A percentile compares a stretch with the other conserved stretches of the same genome.
Evolutionary conservation across 345 rosid species (phyloP).

Genomic region (Pugionium cornutum): DNA sequence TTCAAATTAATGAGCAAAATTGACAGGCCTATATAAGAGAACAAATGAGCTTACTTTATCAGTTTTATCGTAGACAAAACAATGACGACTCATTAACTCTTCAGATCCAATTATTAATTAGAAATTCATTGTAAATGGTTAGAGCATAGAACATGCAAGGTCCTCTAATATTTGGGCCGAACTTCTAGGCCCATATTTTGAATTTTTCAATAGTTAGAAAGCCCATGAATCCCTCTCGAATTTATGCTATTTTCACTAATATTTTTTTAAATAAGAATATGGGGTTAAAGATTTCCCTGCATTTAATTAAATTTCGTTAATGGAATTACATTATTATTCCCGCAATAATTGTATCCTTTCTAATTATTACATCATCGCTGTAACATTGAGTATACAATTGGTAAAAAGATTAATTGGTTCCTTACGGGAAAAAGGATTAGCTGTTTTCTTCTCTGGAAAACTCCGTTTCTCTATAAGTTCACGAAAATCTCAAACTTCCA

Average conservation of each 20-base stretch:
- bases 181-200: too few relatives aligned
- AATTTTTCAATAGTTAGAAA: too few relatives aligned
- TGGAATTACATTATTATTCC: not conserved
- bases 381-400: constrained; percentile 2
- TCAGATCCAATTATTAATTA: not conserved
- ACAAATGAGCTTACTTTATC: too few relatives aligned
- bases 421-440: not conserved
- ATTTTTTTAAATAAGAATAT: too few relatives aligned
- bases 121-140: not conserved
- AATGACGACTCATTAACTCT: too few relatives aligned
- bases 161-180: too few relatives aligned
- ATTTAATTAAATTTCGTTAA: not conserved
- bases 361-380: constrained; percentile 28
- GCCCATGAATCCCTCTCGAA: too few relatives aligned
- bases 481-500: constrained; percentile 20
- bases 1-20: too few relatives aligned
- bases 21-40: too few relatives aligned
- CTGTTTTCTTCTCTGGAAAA: not conserved
- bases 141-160: not conserved
- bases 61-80: too few relatives aligned
- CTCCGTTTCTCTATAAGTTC: constrained; percentile 20
- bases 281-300: not conserved
- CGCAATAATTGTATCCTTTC: constrained; percentile 11
- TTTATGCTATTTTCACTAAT: too few relatives aligned
- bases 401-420: not conserved